Evolutionary conservation across 768 basidiomycete species (phyloP).

Genomic region (Auricularia heimuer): DNA sequence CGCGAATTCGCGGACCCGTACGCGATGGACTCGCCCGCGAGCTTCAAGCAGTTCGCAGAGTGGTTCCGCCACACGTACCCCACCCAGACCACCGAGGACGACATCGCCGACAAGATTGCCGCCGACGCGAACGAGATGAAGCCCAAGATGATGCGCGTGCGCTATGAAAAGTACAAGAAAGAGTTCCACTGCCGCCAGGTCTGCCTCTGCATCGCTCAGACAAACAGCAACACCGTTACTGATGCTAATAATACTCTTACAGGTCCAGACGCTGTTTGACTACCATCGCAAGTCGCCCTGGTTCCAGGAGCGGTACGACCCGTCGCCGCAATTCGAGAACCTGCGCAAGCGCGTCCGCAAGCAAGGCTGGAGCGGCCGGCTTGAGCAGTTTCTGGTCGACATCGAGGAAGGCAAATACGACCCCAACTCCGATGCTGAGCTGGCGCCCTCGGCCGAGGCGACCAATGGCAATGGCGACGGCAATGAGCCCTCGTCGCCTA

Average conservation of each 20-base stretch:
- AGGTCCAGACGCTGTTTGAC: conserved; percentile 94
- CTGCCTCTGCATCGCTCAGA: conserved; percentile 18
- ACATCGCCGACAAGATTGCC: conserved; percentile 63
- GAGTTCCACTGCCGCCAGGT: conserved; percentile 84
- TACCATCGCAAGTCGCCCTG: conserved; percentile 92
- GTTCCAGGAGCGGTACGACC: conserved; percentile 95
- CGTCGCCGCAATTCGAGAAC: conserved; percentile 54
- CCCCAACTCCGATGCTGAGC: conserved; percentile 45
- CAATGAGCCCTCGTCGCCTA: conserved; percentile 29
- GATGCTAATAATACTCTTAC: conserved; percentile 9
- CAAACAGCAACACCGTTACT: conserved; percentile 8
- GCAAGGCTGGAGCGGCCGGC: conserved; percentile 73
- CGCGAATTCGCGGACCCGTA: conserved; percentile 46
- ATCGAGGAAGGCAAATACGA: conserved; percentile 82
- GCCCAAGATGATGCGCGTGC: conserved; percentile 75
- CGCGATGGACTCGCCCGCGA: conserved; percentile 70
- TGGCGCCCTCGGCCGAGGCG: conserved; percentile 28
- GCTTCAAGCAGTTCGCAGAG: conserved; percentile 76
- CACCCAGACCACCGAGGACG: conserved; percentile 71
- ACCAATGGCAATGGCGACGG: conserved; percentile 23
- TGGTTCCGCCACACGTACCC: conserved; percentile 77
- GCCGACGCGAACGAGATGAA: conserved; percentile 76
- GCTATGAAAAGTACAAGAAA: conserved; percentile 93
- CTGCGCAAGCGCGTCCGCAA: conserved; percentile 72
- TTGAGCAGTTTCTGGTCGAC: conserved; percentile 65